Conservation (phyloP, 352 stramenopile genomes). For the Pythium plurisporium region DNA sequence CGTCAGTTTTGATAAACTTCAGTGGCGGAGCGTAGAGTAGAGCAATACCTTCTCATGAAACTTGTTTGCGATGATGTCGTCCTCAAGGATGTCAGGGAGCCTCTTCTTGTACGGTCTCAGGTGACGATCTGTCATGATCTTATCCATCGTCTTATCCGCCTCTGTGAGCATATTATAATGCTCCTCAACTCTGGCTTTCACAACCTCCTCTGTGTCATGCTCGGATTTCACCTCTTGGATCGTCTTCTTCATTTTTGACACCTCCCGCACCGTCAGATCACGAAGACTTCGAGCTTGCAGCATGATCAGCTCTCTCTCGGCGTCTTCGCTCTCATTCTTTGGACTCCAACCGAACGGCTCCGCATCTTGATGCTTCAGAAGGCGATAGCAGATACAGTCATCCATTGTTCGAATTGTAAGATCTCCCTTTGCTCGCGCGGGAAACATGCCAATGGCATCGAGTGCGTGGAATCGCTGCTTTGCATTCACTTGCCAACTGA, state of each 20-base stretch:
- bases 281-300: conserved; percentile 35
- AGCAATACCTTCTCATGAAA: conserved; percentile 26
- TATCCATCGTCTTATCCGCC: conserved; percentile 24
- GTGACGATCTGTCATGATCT: conserved; percentile 31
- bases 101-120: conserved; percentile 53
- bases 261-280: conserved; percentile 20
- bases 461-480: conserved; percentile 46
- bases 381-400: conserved; percentile 54
- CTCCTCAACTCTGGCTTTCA: neutral
- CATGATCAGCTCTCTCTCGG: conserved; percentile 36
- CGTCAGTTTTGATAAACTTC: neutral
- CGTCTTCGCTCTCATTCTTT: conserved; percentile 27
- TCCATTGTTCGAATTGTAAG: conserved; percentile 34
- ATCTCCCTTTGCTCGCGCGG: conserved; percentile 29
- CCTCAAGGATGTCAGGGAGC: conserved; percentile 41
- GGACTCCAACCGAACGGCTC: conserved; percentile 47
- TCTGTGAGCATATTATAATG: conserved; percentile 19
- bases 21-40: neutral
- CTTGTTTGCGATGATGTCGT: conserved; percentile 32
- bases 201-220: conserved; percentile 11
- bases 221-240: neutral
- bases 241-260: conserved; percentile 23
- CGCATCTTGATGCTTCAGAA: conserved; percentile 34
- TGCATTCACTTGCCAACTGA: conserved; percentile 57
- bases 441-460: conserved; percentile 62